Percentiles rank a stretch among this genome's conserved stretches.
Evolutionary conservation across 2,329 filamentous ascomycete genomes (phyloP).

Genomic region (Apiospora kogelbergensis): DNA sequence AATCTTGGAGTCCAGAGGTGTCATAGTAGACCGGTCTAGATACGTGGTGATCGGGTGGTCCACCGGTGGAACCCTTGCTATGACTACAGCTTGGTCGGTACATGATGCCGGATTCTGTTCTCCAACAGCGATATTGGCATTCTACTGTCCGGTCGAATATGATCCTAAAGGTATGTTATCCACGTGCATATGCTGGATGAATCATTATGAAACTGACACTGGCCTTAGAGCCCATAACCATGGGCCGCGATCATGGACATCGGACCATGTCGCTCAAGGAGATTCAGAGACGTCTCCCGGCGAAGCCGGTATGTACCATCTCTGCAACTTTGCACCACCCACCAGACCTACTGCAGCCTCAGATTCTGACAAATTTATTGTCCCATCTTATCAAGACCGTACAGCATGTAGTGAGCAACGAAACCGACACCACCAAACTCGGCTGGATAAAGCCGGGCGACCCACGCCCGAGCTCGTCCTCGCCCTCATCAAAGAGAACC

Average conservation of each 20-base stretch:
- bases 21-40: background rate
- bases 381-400: background rate
- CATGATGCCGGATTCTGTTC: conserved; percentile 10
- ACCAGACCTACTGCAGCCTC: background rate
- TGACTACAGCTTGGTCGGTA: conserved; percentile 16
- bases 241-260: background rate
- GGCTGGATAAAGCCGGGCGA: conserved; percentile 20
- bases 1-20: conserved; percentile 15
- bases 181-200: too few species aligned
- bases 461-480: conserved; percentile 20
- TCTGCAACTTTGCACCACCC: background rate
- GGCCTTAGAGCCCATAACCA: background rate
- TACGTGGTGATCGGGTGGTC: conserved; percentile 3
- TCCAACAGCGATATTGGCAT: background rate
- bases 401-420: conserved; percentile 17
- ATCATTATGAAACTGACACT: background rate
- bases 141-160: background rate
- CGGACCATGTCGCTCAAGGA: background rate
- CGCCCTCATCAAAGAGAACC: conserved; percentile 20
- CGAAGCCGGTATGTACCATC: background rate
- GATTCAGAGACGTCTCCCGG: background rate
- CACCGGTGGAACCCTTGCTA: conserved; percentile 3
- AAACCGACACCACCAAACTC: conserved; percentile 17
- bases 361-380: too few species aligned
- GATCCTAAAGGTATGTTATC: background rate